Evolutionary conservation across 495 filamentous ascomycete species (phyloP).

Genomic region (Podospora bellae-mahoneyi): DNA sequence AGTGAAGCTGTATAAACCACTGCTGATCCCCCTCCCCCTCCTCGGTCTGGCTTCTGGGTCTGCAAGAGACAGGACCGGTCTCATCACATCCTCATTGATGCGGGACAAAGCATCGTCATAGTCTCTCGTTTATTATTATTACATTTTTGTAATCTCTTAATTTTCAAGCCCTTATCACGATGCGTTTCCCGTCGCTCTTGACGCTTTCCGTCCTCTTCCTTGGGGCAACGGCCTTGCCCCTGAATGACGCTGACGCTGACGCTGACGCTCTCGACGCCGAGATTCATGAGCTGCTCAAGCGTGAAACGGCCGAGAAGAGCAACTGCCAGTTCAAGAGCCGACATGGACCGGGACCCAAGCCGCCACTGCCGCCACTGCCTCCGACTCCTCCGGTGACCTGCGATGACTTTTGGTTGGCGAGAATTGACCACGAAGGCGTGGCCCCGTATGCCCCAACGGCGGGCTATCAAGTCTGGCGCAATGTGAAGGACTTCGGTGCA

Average conservation of each 20-base stretch:
- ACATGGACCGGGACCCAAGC: background rate
- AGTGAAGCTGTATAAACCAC: slow-evolving; percentile 1
- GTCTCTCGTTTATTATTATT: background rate
- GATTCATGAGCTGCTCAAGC: background rate
- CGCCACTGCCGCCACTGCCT: slow-evolving; percentile 12
- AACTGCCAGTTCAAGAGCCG: slow-evolving; percentile 12
- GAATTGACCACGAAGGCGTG: slow-evolving; percentile 46
- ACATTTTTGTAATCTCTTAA: background rate
- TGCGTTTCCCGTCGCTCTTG: slow-evolving; percentile 28
- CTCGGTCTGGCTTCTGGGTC: slow-evolving; percentile 2
- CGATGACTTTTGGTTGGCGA: slow-evolving; percentile 45
- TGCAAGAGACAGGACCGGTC: slow-evolving; percentile 4
- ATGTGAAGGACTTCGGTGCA: slow-evolving; percentile 58
- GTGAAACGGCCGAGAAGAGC: background rate
- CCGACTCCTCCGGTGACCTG: slow-evolving; percentile 18
- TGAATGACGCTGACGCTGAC: background rate
- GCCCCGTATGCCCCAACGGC: slow-evolving; percentile 40
- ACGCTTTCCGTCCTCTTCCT: slow-evolving; percentile 24
- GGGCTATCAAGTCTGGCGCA: slow-evolving; percentile 54
- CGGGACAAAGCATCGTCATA: slow-evolving; percentile 10
- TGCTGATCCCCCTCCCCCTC: slow-evolving; percentile 14
- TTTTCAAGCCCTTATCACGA: slow-evolving; percentile 14
- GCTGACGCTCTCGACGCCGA: slow-evolving; percentile 7
- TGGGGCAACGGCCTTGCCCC: slow-evolving; percentile 9
- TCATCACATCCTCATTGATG: background rate